These are phyloP conservation scores for Zoysia matrella DNA, from an alignment of 202 grass and related monocot genomes.

Conservation along the genomic window DNA sequence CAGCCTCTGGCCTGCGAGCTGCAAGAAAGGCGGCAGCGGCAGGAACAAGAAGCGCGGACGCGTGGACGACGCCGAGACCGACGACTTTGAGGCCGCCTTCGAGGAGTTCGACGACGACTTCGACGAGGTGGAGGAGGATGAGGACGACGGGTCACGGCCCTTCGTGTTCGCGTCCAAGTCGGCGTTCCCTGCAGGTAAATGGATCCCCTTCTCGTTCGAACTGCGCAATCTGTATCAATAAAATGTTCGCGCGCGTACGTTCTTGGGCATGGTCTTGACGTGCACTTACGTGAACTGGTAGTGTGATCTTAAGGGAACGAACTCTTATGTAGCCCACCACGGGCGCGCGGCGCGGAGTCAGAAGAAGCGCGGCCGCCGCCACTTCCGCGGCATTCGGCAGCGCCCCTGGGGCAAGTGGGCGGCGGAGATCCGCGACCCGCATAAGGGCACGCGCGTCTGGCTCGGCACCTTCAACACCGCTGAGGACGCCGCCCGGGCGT, in stretches of 20 bases:
- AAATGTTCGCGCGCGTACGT: not conserved
- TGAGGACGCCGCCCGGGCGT: constrained; percentile 58
- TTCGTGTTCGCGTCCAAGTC: constrained; percentile 46
- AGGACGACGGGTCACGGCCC: constrained; percentile 19
- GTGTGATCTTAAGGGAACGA: constrained; percentile 33
- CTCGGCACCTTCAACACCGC: constrained; percentile 73
- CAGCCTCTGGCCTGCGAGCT: constrained; percentile 28
- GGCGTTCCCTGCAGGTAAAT: constrained; percentile 30
- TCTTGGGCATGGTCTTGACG: not conserved
- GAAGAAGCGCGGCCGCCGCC: constrained; percentile 30
- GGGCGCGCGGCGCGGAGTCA: not conserved
- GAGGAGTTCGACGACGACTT: too few species aligned
- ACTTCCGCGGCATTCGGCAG: constrained; percentile 63
- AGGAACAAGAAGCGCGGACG: constrained; percentile 19
- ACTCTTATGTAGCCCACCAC: constrained; percentile 24
- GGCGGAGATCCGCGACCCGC: constrained; percentile 79
- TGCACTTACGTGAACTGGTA: not conserved
- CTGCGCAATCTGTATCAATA: not conserved
- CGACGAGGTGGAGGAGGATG: constrained; percentile 40
- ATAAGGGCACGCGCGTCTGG: constrained; percentile 80
- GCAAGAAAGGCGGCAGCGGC: constrained; percentile 23
- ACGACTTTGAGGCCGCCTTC: too few species aligned
- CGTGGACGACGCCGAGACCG: not conserved
- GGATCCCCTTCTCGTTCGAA: not conserved
- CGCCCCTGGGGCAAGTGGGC: constrained; percentile 81